phyloP scores from a whole-genome alignment of 148 eudicot genomes.

The Vaccinium vitisidaea region DNA sequence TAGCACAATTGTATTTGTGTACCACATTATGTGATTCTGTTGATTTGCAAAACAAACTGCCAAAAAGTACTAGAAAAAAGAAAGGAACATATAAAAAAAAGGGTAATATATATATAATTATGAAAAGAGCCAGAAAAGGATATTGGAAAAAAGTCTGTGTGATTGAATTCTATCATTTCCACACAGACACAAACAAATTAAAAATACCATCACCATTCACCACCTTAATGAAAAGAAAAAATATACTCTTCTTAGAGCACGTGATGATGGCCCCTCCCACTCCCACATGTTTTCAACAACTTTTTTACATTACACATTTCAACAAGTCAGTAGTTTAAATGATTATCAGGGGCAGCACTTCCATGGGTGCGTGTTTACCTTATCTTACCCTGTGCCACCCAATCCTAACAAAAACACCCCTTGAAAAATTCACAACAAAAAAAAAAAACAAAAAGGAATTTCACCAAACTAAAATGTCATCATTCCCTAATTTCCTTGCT shows the following conservation, averaged over 20 bases:
- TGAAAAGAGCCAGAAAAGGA: not conserved
- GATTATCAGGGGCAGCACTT: conserved; percentile 3
- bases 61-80: no score
- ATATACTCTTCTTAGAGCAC: not conserved
- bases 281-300: not conserved
- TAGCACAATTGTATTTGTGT: no score
- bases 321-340: not conserved
- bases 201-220: not conserved
- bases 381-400: conserved; percentile 5
- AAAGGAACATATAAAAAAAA: no score
- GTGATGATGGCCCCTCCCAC: conserved; percentile 8
- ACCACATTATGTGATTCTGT: no score
- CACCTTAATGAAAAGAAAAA: not conserved
- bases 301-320: not conserved
- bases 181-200: not conserved
- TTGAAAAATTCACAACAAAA: not conserved
- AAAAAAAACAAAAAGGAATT: not conserved
- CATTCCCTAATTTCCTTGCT: not conserved
- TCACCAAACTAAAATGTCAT: not conserved
- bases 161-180: conserved; percentile 15
- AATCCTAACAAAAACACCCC: not conserved
- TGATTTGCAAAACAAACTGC: no score
- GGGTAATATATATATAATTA: no score
- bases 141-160: conserved; percentile 4
- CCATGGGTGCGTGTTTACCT: not conserved